Base-by-base conservation (phyloP, 306 rosid genomes). In the Glycine soja region DNA sequence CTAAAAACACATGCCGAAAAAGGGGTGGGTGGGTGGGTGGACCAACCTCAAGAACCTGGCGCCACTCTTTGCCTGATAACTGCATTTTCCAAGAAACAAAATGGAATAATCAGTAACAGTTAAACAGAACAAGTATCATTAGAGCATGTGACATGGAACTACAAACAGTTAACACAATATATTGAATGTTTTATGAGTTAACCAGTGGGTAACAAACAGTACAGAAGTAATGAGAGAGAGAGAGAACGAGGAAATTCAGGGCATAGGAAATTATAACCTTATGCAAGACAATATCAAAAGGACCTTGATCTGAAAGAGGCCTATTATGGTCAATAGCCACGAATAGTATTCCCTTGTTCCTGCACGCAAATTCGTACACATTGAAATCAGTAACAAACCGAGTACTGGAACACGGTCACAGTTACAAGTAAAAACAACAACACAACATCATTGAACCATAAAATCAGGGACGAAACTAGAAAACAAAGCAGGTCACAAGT, bases 21-120 rank as follows among this genome's bases (percentile, higher is more conserved):
- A 34, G 7, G 18, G 43, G 30, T 24, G 30, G 38, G 14, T 56
- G 64, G 43, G 9, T 32, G 4, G 16, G 46, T 16, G 69, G 38
- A 87, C 97, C 81, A 83, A 93, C 98, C 98, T 92, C 97, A 63
- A 94, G 95, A 85, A 89, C 89, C 89, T 89, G 95, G 70, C 97
- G 90, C 97, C 98, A 94, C 77, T 92, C 98, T 83, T 88, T 94
- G 79, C 98, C 94, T 2, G 90, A 83, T 82, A 92, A 86, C 98
- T 92, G 98, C 88, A 88, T 45, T 80, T 74, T 10, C 61, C 50
- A 43, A 24, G 13, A 67, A 32, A 64, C 47, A 80, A 24, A 82
- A 83, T 54, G 3, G 12, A 71, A 56, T 56, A 57, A 59, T 62
- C 61, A 16, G 82, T 83, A n/a, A 3, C 64, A 78, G 75, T 70